phyloP scores from a whole-genome alignment of 2,329 filamentous ascomycete genomes.

The Arthrobotrys conoides region DNA sequence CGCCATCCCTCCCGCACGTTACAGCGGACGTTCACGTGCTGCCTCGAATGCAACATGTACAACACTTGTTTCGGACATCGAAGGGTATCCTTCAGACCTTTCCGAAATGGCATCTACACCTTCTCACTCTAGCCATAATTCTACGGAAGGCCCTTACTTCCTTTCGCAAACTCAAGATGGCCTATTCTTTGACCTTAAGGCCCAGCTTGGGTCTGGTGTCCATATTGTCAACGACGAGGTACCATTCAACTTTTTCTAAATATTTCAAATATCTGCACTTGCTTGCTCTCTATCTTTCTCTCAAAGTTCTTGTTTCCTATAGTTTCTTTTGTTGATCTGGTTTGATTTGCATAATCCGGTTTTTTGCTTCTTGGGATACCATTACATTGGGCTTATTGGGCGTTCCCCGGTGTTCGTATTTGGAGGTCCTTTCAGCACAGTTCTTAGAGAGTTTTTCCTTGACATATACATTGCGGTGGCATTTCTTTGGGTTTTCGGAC shows the following conservation, averaged over 20 bases:
- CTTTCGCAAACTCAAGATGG: constrained; percentile 49
- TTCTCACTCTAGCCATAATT: constrained; percentile 58
- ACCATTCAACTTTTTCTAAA: constrained; percentile 59
- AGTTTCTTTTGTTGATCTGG: constrained; percentile 39
- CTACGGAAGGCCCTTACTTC: constrained; percentile 53
- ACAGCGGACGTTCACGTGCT: constrained; percentile 60
- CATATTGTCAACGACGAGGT: constrained; percentile 54
- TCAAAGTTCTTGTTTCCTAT: not conserved
- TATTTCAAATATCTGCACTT: not conserved
- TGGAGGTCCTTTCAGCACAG: constrained; percentile 3
- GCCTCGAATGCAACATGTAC: constrained; percentile 60
- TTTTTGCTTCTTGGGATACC: constrained; percentile 39
- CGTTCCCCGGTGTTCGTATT: constrained; percentile 25
- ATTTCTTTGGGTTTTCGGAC: constrained; percentile 16
- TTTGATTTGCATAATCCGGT: not conserved
- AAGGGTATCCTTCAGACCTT: constrained; percentile 55
- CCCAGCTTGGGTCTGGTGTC: constrained; percentile 33
- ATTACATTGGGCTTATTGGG: constrained; percentile 44
- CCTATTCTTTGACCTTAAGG: constrained; percentile 45
- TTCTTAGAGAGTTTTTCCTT: constrained; percentile 16
- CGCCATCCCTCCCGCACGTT: constrained; percentile 53
- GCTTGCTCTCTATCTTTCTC: not conserved
- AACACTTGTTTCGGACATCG: constrained; percentile 58
- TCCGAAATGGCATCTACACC: constrained; percentile 58
- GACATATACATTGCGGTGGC: constrained; percentile 15